Evolutionary conservation across 2,329 filamentous ascomycete genomes (phyloP).

Genomic region (Sclerotinia nivalis): DNA sequence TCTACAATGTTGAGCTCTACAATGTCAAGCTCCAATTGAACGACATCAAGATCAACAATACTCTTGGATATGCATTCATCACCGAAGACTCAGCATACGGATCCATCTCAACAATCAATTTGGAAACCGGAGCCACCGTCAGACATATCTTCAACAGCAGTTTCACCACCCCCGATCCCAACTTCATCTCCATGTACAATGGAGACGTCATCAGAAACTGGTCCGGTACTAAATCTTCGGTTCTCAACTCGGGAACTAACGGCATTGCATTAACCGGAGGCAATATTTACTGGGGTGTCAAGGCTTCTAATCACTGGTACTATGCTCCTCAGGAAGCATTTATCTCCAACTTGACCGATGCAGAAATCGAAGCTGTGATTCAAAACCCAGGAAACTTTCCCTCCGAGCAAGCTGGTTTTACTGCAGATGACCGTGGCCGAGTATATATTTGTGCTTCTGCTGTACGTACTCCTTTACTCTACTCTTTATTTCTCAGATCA

Average conservation of each 20-base stretch:
- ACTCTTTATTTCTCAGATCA: no score
- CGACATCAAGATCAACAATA: not conserved
- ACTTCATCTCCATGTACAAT: conserved; percentile 13
- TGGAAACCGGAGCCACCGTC: not conserved
- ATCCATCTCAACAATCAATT: not conserved
- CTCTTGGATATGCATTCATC: conserved; percentile 11
- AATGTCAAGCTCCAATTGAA: conserved; percentile 2
- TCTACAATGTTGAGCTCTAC: conserved; percentile 12
- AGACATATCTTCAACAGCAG: conserved; percentile 3
- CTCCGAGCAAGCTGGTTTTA: conserved; percentile 7
- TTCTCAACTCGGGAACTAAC: not conserved
- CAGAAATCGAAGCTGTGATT: conserved; percentile 2
- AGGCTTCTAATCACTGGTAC: conserved; percentile 15
- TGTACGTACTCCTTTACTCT: not conserved
- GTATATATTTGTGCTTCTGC: conserved; percentile 15
- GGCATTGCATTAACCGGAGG: conserved; percentile 1
- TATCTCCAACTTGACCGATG: conserved; percentile 3
- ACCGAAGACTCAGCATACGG: conserved; percentile 6
- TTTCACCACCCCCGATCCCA: not conserved
- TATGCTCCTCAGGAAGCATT: conserved; percentile 5
- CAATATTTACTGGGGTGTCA: conserved; percentile 2
- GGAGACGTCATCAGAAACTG: conserved; percentile 16
- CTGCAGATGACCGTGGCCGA: conserved; percentile 1
- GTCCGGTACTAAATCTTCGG: not conserved
- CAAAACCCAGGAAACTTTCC: conserved; percentile 11